Percentiles rank a stretch among this genome's conserved stretches.
These are phyloP conservation scores for Dimocarpus longan DNA, from an alignment of 345 rosid genomes.

Conservation along the genomic window DNA sequence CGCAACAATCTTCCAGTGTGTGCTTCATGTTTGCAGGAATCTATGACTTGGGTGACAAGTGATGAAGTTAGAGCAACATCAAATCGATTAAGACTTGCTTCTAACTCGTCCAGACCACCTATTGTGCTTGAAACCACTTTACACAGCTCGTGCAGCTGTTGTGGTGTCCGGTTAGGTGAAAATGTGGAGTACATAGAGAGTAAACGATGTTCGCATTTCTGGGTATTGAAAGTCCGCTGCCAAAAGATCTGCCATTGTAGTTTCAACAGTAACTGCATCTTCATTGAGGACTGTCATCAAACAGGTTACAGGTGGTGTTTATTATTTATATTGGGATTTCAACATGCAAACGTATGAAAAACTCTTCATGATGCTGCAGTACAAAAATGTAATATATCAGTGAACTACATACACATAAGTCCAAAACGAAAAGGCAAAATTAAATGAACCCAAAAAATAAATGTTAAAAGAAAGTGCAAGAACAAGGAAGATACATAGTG, in stretches of 20 bases:
- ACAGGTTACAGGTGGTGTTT: slow-evolving; percentile 41
- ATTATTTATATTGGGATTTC: background rate
- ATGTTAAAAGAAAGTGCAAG: background rate
- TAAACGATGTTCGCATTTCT: slow-evolving; percentile 10
- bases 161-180: slow-evolving; percentile 15
- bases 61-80: slow-evolving; percentile 42
- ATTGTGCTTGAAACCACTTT: slow-evolving; percentile 52
- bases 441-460: background rate
- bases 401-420: too few relatives aligned
- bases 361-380: background rate
- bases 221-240: background rate
- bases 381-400: too few relatives aligned
- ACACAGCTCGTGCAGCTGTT: slow-evolving; percentile 48
- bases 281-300: slow-evolving; percentile 49
- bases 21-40: slow-evolving; percentile 55
- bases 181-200: slow-evolving; percentile 27
- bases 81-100: slow-evolving; percentile 47
- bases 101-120: slow-evolving; percentile 88
- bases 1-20: slow-evolving; percentile 68
- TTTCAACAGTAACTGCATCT: slow-evolving; percentile 34
- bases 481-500: background rate
- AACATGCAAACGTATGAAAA: background rate
- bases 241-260: slow-evolving; percentile 27
- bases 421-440: background rate
- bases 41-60: slow-evolving; percentile 50